These are phyloP conservation scores for Shiraia bambusicola DNA, from an alignment of 2,329 filamentous ascomycete species.

Conservation along the genomic window DNA sequence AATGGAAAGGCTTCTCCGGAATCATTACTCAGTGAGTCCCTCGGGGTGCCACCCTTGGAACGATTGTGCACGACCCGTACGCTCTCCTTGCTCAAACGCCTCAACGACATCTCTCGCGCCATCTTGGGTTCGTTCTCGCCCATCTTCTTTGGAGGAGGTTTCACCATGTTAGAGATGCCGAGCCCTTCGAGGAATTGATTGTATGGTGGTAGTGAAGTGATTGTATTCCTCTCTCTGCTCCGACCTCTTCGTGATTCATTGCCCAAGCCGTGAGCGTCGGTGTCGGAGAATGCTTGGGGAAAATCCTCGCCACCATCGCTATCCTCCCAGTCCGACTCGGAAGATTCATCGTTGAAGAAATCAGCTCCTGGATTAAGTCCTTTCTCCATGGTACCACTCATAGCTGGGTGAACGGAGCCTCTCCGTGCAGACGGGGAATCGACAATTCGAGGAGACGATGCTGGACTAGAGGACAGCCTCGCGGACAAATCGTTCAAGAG, in stretches of 20 bases:
- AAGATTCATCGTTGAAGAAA: conserved; percentile 33
- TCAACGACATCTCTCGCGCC: conserved; percentile 28
- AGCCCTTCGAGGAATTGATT: conserved; percentile 9
- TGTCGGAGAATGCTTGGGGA: conserved; percentile 14
- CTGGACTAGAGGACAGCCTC: conserved; percentile 31
- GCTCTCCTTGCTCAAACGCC: conserved; percentile 22
- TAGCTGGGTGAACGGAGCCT: conserved; percentile 25
- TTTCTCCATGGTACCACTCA: conserved; percentile 26
- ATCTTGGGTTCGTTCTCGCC: conserved; percentile 10
- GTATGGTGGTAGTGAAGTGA: conserved; percentile 19
- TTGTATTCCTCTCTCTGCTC: conserved; percentile 13
- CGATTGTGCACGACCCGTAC: conserved; percentile 27
- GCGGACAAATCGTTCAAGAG: conserved; percentile 28
- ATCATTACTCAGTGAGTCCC: conserved; percentile 18
- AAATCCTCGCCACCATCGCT: conserved; percentile 18
- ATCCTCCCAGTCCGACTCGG: conserved; percentile 28
- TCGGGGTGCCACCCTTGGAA: conserved; percentile 20
- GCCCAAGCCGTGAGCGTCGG: conserved; percentile 4
- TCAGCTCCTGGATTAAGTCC: conserved; percentile 22
- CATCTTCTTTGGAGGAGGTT: background rate
- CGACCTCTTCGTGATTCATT: conserved; percentile 9
- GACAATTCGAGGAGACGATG: conserved; percentile 32
- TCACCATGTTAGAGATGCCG: conserved; percentile 1
- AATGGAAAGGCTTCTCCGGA: conserved; percentile 7
- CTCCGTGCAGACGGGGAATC: conserved; percentile 21